A percentile compares a stretch with the other conserved stretches of the same genome.
Conservation (phyloP, 2,329 filamentous ascomycete genomes). For the Aspergillus sp. region DNA sequence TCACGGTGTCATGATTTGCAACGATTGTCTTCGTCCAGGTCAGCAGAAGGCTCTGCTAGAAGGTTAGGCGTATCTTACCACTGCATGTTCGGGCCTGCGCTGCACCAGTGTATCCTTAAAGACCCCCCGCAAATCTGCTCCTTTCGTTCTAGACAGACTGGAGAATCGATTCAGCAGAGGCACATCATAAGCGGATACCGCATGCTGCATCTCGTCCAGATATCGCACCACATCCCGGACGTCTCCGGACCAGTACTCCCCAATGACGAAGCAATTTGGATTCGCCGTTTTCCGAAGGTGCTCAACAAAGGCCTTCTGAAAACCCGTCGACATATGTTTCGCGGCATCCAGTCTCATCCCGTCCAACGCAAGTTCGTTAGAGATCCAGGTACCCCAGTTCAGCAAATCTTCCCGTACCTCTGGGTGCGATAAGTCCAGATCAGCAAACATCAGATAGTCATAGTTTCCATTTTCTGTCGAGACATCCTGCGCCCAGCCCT, state of each 20-base stretch:
- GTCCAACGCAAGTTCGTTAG: conserved; percentile 56
- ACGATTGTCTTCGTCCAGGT: conserved; percentile 55
- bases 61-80: conserved; percentile 43
- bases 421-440: conserved; percentile 63
- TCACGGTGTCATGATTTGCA: conserved; percentile 67
- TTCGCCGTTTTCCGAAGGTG: conserved; percentile 53
- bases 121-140: conserved; percentile 60
- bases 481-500: conserved; percentile 62
- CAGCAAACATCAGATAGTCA: conserved; percentile 68
- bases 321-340: conserved; percentile 67
- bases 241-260: conserved; percentile 67
- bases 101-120: conserved; percentile 61
- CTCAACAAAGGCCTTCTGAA: conserved; percentile 61
- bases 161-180: conserved; percentile 69
- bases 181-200: conserved; percentile 63
- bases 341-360: conserved; percentile 71
- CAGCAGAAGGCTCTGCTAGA: conserved; percentile 39
- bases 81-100: conserved; percentile 53
- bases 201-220: conserved; percentile 56
- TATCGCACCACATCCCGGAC: conserved; percentile 56
- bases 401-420: conserved; percentile 65
- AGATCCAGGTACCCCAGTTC: conserved; percentile 67
- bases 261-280: conserved; percentile 62
- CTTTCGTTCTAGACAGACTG: conserved; percentile 53
- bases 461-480: conserved; percentile 66